phyloP scores from a whole-genome alignment of 768 basidiomycete genomes.

The Coprinopsis marcescibilis region DNA sequence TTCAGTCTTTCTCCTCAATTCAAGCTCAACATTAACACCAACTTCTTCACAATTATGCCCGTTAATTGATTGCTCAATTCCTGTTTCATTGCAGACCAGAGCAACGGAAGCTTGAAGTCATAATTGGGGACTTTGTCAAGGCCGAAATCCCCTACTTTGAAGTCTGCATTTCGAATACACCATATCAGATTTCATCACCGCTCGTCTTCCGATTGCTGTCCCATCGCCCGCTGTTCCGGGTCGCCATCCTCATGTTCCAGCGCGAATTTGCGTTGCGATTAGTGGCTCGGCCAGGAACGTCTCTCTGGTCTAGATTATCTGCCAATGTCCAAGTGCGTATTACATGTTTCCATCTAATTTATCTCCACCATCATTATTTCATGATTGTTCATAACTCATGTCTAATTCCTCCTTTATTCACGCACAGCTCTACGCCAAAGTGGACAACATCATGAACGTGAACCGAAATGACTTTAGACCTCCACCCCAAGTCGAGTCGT shows the following conservation, averaged over 20 bases:
- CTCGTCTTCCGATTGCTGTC: slow-evolving; percentile 96
- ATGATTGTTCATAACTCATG: too few species aligned
- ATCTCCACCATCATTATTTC: background rate
- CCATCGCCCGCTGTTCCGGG: slow-evolving; percentile 89
- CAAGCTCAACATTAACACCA: background rate
- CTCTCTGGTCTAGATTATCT: slow-evolving; percentile 88
- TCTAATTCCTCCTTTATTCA: too few species aligned
- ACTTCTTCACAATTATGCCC: background rate
- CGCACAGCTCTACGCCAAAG: slow-evolving; percentile 79
- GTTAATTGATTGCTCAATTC: background rate
- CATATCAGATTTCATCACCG: slow-evolving; percentile 98
- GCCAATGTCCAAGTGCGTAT: slow-evolving; percentile 81
- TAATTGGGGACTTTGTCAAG: slow-evolving; percentile 98
- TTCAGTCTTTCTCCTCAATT: background rate
- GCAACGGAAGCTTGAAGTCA: slow-evolving; percentile 89
- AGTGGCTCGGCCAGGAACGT: slow-evolving; percentile 75
- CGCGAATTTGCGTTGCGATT: slow-evolving; percentile 95
- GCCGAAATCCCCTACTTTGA: slow-evolving; percentile 98
- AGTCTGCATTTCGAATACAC: slow-evolving; percentile 98
- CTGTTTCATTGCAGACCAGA: slow-evolving; percentile 66
- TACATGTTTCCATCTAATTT: background rate
- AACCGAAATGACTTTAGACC: slow-evolving; percentile 97
- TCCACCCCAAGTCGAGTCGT: slow-evolving; percentile 89
- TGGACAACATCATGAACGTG: slow-evolving; percentile 94
- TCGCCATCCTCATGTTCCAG: slow-evolving; percentile 99